A percentile compares a stretch with the other conserved stretches of the same genome.
Conservation (phyloP, 768 basidiomycete genomes). For the Rhizopogon vinicolor region DNA sequence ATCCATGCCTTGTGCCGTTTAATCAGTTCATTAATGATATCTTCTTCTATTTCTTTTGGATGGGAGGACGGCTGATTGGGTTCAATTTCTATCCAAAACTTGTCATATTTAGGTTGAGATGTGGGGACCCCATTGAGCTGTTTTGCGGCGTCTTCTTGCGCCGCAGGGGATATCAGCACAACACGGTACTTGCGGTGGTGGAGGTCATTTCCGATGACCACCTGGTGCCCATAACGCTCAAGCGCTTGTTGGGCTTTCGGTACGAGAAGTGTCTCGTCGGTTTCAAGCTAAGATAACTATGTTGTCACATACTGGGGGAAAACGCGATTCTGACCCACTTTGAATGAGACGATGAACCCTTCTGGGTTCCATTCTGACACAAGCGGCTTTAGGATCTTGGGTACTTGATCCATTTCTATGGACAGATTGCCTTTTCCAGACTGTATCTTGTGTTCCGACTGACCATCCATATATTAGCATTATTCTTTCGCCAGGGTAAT, state of each 20-base stretch:
- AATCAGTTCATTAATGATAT: conserved; percentile 77
- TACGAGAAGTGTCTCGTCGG: conserved; percentile 74
- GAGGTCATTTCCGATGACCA: conserved; percentile 97
- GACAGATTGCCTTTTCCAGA: conserved; percentile 90
- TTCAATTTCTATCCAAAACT: conserved; percentile 65
- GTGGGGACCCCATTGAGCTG: conserved; percentile 11
- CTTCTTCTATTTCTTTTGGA: conserved; percentile 86
- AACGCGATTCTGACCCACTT: conserved; percentile 44
- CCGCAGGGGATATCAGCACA: conserved; percentile 71
- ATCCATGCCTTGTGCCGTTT: conserved; percentile 74
- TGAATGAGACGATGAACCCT: conserved; percentile 95
- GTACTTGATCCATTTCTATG: conserved; percentile 99
- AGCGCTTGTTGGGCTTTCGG: conserved; percentile 89
- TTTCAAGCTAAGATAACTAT: conserved; percentile 70
- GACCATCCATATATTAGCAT: conserved; percentile 3
- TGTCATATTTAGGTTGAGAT: conserved; percentile 31
- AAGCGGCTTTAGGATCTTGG: conserved; percentile 90
- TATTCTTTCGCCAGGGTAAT: background rate
- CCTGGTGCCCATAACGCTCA: conserved; percentile 93
- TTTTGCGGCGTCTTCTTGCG: conserved; percentile 5
- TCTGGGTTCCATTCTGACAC: conserved; percentile 91
- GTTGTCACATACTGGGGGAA: background rate
- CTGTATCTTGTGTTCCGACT: conserved; percentile 99
- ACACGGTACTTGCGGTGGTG: conserved; percentile 88
- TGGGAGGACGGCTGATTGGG: conserved; percentile 27